Evolutionary conservation across 345 rosid species (phyloP), one percentile per base, ranked within the genome.

Genomic region (Gossypium thurberi): DNA sequence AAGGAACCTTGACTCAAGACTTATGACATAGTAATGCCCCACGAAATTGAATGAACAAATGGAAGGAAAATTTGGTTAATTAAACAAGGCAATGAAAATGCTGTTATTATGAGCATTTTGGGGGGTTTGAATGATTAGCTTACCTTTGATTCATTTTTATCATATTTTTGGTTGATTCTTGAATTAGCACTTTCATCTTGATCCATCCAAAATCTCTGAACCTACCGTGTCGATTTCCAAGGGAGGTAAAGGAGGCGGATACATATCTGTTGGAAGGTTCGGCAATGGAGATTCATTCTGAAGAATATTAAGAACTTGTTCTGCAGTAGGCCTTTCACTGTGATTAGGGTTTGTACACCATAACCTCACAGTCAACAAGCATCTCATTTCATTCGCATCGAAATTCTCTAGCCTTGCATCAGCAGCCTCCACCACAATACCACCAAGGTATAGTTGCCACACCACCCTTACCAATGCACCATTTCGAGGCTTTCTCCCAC

Each of bases 261-360:
- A 53, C 56, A 67, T 67, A 67, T 67, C 68, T 63, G 1, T 50
- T 63, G 50, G 68, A 63, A 76, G 79, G 58, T 72, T 68, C 7
- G 80, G 80, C 68, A 73, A 53, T 20, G 82, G 72, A 11, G 46
- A 59, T 74, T 73, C 80, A 10, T 3, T 5, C 28, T 50, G 18
- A 25, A 78, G 82, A 43, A 73, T 44, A 69, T 76, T 46, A 47
- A 70, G 46, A 14, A 73, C 84, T 60, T 76, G n/a, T 15, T 69
- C 60, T 23, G 74, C 78, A 40, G 40, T 71, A 1, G 78, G 80
- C 59, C 82, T 58, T 64, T 73, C 74, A 44, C 63, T 52, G 10
- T 73, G 40, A 33, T 43, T 53, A 48, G 80, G 80, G 56, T 74
- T 57, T 7, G 82, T 52, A 65, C 80, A 76, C 74, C 55, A 52